A percentile compares a stretch with the other conserved stretches of the same genome.
Conservation (phyloP, 164 flowering plant species). For the Umbellularia californica region DNA sequence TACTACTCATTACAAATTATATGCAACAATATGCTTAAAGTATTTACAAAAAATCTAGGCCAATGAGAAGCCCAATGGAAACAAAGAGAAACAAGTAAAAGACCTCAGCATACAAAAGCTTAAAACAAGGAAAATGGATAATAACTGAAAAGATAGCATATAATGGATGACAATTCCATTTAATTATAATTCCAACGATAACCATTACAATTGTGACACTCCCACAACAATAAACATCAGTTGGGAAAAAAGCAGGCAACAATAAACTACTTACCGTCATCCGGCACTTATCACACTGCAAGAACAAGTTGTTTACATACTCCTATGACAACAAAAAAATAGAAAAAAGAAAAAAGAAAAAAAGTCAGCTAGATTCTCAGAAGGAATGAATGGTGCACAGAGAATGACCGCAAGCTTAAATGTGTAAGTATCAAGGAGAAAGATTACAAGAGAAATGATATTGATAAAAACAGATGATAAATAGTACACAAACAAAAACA, state of each 20-base stretch:
- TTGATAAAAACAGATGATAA: not conserved
- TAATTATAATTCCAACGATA: not conserved
- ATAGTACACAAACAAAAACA: not conserved
- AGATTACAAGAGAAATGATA: not conserved
- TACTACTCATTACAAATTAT: not conserved
- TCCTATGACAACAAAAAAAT: constrained; percentile 43
- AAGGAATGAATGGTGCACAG: not conserved
- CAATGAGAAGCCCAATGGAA: not conserved
- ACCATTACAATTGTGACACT: not conserved
- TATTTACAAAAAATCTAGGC: not conserved
- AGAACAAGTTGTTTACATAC: constrained; percentile 83
- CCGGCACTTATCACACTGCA: constrained; percentile 97
- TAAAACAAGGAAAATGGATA: not conserved
- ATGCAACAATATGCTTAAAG: constrained; percentile 1
- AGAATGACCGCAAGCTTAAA: not conserved
- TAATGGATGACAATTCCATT: not conserved
- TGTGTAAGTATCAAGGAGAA: not conserved
- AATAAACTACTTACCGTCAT: constrained; percentile 68
- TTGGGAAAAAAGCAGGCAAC: constrained; percentile 3
- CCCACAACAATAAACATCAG: not conserved
- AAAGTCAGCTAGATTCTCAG: not conserved
- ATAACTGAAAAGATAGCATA: constrained; percentile 1
- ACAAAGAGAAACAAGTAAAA: not conserved
- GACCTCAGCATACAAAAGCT: not conserved
- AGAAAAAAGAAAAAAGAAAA: not conserved